Percentiles rank a stretch among this genome's conserved stretches.
Conservation (phyloP, 768 basidiomycete species). For the Termitomyces sp. region DNA sequence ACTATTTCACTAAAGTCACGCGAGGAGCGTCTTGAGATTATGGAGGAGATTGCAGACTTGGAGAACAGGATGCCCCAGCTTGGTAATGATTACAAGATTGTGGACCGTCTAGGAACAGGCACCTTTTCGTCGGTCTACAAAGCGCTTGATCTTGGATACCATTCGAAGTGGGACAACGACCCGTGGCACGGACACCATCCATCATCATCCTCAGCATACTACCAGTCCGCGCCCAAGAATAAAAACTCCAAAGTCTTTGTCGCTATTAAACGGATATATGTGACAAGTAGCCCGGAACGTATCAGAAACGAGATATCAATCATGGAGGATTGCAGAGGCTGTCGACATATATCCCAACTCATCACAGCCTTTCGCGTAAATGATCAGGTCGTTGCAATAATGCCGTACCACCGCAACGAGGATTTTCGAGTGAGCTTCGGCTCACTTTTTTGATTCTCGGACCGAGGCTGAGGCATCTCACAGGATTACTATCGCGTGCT, state of each 20-base stretch:
- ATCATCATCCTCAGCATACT: conserved; percentile 56
- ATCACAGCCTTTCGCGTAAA: conserved; percentile 89
- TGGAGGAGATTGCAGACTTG: conserved; percentile 72
- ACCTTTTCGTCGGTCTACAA: conserved; percentile 99
- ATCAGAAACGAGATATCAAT: conserved; percentile 92
- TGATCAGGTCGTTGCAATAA: conserved; percentile 91
- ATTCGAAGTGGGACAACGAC: conserved; percentile 71
- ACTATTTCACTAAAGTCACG: conserved; percentile 50
- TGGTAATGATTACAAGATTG: conserved; percentile 60
- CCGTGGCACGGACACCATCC: conserved; percentile 70
- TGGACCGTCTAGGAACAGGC: conserved; percentile 93
- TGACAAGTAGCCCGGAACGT: conserved; percentile 88
- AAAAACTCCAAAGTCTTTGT: conserved; percentile 64
- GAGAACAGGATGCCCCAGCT: conserved; percentile 63
- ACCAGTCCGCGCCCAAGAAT: conserved; percentile 46
- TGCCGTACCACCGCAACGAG: conserved; percentile 89
- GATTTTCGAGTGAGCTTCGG: conserved; percentile 77
- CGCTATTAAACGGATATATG: conserved; percentile 95
- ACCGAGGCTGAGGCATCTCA: not conserved
- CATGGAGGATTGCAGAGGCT: conserved; percentile 79
- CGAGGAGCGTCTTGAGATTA: conserved; percentile 72
- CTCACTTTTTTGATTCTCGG: not conserved
- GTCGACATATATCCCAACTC: conserved; percentile 85
- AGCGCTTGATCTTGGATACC: conserved; percentile 75
- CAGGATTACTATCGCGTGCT: conserved; percentile 77